phyloP scores from a whole-genome alignment of 495 filamentous ascomycete species.

The Platismatia glauca region DNA sequence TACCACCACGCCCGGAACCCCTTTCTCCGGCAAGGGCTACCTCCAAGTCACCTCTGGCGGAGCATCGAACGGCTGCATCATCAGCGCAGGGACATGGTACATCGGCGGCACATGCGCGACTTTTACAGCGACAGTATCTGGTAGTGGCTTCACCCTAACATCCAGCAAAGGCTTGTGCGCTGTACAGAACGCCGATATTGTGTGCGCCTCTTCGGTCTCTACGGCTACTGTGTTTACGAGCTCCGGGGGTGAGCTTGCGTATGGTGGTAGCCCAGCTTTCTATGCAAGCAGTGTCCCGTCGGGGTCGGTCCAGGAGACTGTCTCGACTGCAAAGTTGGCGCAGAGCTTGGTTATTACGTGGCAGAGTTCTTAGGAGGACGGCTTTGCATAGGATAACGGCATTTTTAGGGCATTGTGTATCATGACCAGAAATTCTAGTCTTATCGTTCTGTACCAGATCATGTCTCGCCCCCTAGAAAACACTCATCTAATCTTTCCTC shows the following conservation, averaged over 20 bases:
- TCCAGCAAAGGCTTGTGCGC: conserved; percentile 52
- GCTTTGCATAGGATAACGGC: neutral
- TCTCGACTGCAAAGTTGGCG: conserved; percentile 27
- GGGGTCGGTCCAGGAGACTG: conserved; percentile 35
- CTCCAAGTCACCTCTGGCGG: conserved; percentile 47
- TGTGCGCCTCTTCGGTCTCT: conserved; percentile 40
- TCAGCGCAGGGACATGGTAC: conserved; percentile 63
- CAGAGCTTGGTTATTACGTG: conserved; percentile 30
- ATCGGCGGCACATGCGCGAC: conserved; percentile 60
- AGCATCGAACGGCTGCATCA: conserved; percentile 55
- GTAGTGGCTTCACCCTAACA: conserved; percentile 48
- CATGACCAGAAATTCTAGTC: too few relatives aligned
- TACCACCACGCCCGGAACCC: conserved; percentile 36
- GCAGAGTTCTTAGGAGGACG: conserved; percentile 5
- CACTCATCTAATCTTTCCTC: too few relatives aligned
- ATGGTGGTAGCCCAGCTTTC: conserved; percentile 43
- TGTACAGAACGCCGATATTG: conserved; percentile 39
- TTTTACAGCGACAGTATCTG: conserved; percentile 45
- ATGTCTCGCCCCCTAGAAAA: too few relatives aligned
- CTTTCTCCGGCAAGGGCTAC: conserved; percentile 50
- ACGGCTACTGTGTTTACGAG: conserved; percentile 38
- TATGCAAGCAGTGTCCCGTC: conserved; percentile 51
- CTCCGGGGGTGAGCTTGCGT: conserved; percentile 38
- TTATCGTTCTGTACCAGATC: too few relatives aligned
- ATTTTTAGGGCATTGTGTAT: neutral